phyloP scores from a whole-genome alignment of 768 basidiomycete species.

The Trametes cinnabarina region DNA sequence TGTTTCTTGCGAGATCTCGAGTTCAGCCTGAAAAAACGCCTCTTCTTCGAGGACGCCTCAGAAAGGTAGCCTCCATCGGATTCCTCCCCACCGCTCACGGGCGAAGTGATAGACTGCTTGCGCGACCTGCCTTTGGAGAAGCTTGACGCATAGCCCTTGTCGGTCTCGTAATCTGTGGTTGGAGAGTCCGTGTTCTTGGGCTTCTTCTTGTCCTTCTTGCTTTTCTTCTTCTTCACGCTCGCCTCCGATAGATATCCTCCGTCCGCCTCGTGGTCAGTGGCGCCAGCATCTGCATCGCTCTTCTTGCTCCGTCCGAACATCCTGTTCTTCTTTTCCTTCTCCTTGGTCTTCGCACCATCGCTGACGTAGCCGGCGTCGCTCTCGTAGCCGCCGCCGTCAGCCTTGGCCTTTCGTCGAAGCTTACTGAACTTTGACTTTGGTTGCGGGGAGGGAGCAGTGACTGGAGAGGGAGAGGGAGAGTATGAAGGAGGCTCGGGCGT shows the following conservation, averaged over 20 bases:
- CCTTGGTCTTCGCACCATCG: slow-evolving; percentile 36
- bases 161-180: slow-evolving; percentile 32
- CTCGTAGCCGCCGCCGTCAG: slow-evolving; percentile 46
- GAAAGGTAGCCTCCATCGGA: slow-evolving; percentile 33
- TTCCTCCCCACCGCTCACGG: slow-evolving; percentile 26
- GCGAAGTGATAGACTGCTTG: slow-evolving; percentile 16
- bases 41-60: slow-evolving; percentile 32
- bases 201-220: slow-evolving; percentile 29
- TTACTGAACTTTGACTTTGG: slow-evolving; percentile 37
- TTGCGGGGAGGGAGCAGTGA: slow-evolving; percentile 4
- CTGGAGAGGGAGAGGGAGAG: slow-evolving; percentile 10
- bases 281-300: slow-evolving; percentile 24
- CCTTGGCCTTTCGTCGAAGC: slow-evolving; percentile 30
- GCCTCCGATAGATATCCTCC: slow-evolving; percentile 30
- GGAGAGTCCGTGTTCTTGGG: slow-evolving; percentile 19
- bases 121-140: slow-evolving; percentile 17
- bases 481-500: slow-evolving; percentile 25
- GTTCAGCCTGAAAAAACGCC: slow-evolving; percentile 28
- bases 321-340: slow-evolving; percentile 27
- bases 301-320: slow-evolving; percentile 22
- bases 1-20: slow-evolving; percentile 20
- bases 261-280: slow-evolving; percentile 35
- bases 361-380: slow-evolving; percentile 53
- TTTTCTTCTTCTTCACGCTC: slow-evolving; percentile 25
- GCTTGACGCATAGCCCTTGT: slow-evolving; percentile 30